A percentile compares a stretch with the other conserved stretches of the same genome.
phyloP scores from a whole-genome alignment of 1,284 basidiomycete species.

The Moniliophthora roreri region DNA sequence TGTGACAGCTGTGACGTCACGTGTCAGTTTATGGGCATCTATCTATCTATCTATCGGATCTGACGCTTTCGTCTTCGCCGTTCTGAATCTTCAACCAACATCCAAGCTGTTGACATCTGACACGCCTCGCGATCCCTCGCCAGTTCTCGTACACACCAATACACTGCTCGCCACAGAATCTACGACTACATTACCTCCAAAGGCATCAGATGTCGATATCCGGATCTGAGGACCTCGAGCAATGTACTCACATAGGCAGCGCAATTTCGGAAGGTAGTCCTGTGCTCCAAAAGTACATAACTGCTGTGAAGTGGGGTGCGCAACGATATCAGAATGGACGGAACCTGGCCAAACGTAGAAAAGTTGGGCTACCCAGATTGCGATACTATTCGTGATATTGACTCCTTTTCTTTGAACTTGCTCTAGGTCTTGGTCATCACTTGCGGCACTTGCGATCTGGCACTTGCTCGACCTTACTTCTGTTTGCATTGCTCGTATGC shows the following conservation, averaged over 20 bases:
- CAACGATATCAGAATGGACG: conserved; percentile 32
- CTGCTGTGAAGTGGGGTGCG: conserved; percentile 42
- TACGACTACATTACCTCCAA: too few species aligned
- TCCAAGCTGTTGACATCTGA: too few species aligned
- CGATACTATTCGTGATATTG: conserved; percentile 10
- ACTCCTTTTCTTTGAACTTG: conserved; percentile 1
- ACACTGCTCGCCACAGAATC: too few species aligned
- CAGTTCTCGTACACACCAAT: too few species aligned
- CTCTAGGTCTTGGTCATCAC: conserved; percentile 47
- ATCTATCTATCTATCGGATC: too few species aligned
- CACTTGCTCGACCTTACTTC: conserved; percentile 71
- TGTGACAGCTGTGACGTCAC: too few species aligned
- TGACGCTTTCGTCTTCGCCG: too few species aligned
- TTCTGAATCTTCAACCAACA: too few species aligned
- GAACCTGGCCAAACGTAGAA: conserved; percentile 38
- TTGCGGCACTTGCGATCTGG: conserved; percentile 61
- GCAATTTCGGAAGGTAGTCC: conserved; percentile 4
- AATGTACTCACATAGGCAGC: conserved; percentile 8
- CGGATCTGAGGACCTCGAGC: conserved; percentile 8
- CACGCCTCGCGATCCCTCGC: too few species aligned
- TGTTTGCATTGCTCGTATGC: conserved; percentile 78
- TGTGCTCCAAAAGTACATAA: conserved; percentile 36
- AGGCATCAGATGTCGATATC: conserved; percentile 5
- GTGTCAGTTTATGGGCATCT: too few species aligned
- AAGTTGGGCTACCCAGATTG: conserved; percentile 27